A percentile compares a stretch with the other conserved stretches of the same genome.
Evolutionary conservation across 768 basidiomycete genomes (phyloP).

Genomic region (Mycena sanguinolenta): DNA sequence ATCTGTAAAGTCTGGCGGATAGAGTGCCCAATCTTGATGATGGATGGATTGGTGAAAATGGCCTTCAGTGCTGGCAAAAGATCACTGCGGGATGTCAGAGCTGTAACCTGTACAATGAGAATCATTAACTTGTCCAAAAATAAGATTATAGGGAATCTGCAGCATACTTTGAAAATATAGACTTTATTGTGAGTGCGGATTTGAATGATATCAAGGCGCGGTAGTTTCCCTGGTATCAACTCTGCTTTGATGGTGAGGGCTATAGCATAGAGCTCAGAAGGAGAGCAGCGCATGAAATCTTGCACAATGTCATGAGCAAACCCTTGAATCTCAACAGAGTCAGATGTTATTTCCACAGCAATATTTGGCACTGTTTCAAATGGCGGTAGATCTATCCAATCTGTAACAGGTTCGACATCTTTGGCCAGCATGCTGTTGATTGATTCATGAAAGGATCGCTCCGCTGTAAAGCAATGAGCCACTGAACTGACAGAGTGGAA

Average conservation of each 20-base stretch:
- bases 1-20: background rate
- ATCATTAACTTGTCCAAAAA: background rate
- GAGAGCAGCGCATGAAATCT: background rate
- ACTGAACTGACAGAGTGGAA: background rate
- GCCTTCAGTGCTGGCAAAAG: constrained; percentile 6
- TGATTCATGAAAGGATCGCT: constrained; percentile 13
- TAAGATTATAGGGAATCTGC: background rate
- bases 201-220: constrained; percentile 8
- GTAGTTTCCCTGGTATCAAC: background rate
- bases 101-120: background rate
- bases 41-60: constrained; percentile 12
- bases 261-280: constrained; percentile 20
- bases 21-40: constrained; percentile 15
- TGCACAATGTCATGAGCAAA: background rate
- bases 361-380: background rate
- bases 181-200: background rate
- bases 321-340: background rate
- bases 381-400: background rate
- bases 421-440: background rate
- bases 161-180: background rate
- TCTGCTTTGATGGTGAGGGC: background rate
- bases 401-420: constrained; percentile 1
- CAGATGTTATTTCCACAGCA: background rate
- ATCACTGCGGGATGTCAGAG: background rate
- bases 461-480: constrained; percentile 1